Evolutionary conservation across 2,329 filamentous ascomycete genomes (phyloP).

Genomic region (Sporothrix globosa): DNA sequence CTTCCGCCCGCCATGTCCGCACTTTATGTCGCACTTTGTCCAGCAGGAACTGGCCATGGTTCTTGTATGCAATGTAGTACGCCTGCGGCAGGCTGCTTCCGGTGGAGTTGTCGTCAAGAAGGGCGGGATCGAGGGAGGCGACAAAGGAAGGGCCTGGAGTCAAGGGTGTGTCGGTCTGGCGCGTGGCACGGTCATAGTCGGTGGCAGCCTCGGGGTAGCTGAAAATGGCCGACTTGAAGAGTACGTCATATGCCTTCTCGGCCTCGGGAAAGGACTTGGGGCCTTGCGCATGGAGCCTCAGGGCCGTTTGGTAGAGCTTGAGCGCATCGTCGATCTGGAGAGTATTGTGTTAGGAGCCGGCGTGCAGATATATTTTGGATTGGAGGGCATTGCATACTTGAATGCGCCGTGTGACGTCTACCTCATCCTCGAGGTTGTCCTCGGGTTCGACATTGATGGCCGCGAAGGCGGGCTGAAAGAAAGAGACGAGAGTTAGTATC

Average conservation of each 20-base stretch:
- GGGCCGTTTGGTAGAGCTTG: constrained; percentile 87
- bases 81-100: constrained; percentile 85
- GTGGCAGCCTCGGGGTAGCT: constrained; percentile 84
- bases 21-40: constrained; percentile 66
- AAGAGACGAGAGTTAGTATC: constrained; percentile 15
- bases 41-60: constrained; percentile 88
- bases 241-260: constrained; percentile 74
- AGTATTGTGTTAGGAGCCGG: neutral
- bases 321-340: constrained; percentile 87
- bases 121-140: constrained; percentile 57
- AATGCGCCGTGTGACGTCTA: constrained; percentile 93
- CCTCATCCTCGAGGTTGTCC: constrained; percentile 84
- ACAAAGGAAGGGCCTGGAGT: constrained; percentile 53
- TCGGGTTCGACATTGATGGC: constrained; percentile 94
- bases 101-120: constrained; percentile 69
- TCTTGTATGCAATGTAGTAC: constrained; percentile 92
- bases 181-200: constrained; percentile 75
- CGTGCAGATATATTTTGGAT: neutral
- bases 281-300: constrained; percentile 90
- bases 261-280: constrained; percentile 75
- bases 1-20: constrained; percentile 38
- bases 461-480: constrained; percentile 67
- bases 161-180: constrained; percentile 55
- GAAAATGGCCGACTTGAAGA: constrained; percentile 94
- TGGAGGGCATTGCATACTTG: constrained; percentile 54